Evolutionary conservation across 2,329 filamentous ascomycete species (phyloP), one percentile per base, ranked within the genome.

Genomic region (Coniochaeta ligniaria): DNA sequence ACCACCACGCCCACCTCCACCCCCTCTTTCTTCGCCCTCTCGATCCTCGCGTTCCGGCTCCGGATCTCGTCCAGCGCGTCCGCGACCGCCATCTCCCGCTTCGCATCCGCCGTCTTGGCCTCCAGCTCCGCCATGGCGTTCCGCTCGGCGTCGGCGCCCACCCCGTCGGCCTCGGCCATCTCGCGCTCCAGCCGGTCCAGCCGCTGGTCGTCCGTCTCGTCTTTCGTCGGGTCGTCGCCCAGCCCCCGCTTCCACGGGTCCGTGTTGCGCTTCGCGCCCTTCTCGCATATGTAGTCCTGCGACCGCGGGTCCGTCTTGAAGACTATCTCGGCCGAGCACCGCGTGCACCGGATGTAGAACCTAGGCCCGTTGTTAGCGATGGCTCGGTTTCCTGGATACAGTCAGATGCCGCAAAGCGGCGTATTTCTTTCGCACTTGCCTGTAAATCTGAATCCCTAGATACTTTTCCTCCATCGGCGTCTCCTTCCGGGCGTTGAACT

Each of bases 81-180:
- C 1, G 95, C 95, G 52, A 97, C 91, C 20, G 90, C 91, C 93
- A 99, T 99, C 75, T 99, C 95, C 45, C 89, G 83, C 78, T 95
- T 93, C 1, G 93, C 93, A 73, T 99, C 95, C 24, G 90, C 78
- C 60, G 94, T 96, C 78, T 98, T 98, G 64, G 90, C 88, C 76
- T 99, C 95, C 55, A 99, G 77, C 71, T 97, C 93, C 61, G 90
- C 90, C 96, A 99, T 99, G 24, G 92, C 91, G 73, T 97, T 93
- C 65, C 87, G 83, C 73, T 96, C 92, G 61, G 88, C 84, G 73
- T 96, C 91, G 60, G 87, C 84, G 59, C 82, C 80, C 43, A 47
- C 43, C 41, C 82, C 85, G 11, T 82, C 82, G 1, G 81, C 83
- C 66, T 86, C 83, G 22, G 80, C 81, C 67, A 89, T 89, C 70